These are phyloP conservation scores for Singerocomus inundabilis DNA, from an alignment of 1,284 basidiomycete species.

Conservation along the genomic window DNA sequence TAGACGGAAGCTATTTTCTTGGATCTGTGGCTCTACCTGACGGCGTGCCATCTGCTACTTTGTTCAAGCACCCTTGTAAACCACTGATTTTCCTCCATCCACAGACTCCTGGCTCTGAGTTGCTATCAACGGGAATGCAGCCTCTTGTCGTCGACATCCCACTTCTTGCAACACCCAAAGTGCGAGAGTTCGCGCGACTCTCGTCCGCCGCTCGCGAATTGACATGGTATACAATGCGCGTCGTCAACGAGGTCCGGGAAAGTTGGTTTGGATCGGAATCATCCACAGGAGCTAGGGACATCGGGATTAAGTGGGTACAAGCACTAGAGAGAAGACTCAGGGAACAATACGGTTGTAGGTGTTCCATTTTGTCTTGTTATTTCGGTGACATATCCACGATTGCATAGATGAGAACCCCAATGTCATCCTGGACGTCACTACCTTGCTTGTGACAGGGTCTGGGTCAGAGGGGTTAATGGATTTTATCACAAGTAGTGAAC, in stretches of 20 bases:
- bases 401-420: slow-evolving; percentile 53
- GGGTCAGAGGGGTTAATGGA: slow-evolving; percentile 65
- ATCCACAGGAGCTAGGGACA: slow-evolving; percentile 60
- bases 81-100: slow-evolving; percentile 51
- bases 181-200: slow-evolving; percentile 65
- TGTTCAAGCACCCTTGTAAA: slow-evolving; percentile 49
- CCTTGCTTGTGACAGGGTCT: slow-evolving; percentile 65
- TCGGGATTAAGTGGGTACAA: slow-evolving; percentile 72
- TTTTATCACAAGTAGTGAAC: slow-evolving; percentile 72
- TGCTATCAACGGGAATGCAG: slow-evolving; percentile 37
- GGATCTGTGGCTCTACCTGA: slow-evolving; percentile 48
- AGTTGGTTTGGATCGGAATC: slow-evolving; percentile 70
- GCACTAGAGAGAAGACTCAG: slow-evolving; percentile 60
- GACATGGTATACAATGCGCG: slow-evolving; percentile 64
- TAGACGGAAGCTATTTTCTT: slow-evolving; percentile 80
- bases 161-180: slow-evolving; percentile 51
- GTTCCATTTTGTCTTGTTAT: slow-evolving; percentile 8
- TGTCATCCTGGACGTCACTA: slow-evolving; percentile 69
- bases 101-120: slow-evolving; percentile 27
- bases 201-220: slow-evolving; percentile 72
- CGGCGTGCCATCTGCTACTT: slow-evolving; percentile 40
- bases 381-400: slow-evolving; percentile 9
- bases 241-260: slow-evolving; percentile 66
- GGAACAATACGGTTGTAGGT: slow-evolving; percentile 64
- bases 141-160: slow-evolving; percentile 56